Evolutionary conservation across 148 eudicot genomes (phyloP), one percentile per base, ranked within the genome.

Genomic region (Rhododendron simsii): DNA sequence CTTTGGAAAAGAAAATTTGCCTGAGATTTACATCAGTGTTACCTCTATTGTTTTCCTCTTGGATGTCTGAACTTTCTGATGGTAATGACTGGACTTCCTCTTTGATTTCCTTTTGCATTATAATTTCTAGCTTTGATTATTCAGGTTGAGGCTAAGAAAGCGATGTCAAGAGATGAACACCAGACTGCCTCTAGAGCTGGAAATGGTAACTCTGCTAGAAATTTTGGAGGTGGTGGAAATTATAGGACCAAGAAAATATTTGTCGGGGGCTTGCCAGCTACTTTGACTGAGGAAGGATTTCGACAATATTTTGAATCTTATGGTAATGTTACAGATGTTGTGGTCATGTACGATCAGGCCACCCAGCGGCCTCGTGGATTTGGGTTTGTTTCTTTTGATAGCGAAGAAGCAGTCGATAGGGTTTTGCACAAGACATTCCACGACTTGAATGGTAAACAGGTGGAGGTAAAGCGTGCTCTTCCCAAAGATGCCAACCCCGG

Each of bases 121-220:
- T 84, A 67, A 85, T 21, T 55, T 20, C 33, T 77, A 55, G 35
- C 14, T 48, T 90, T 91, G 88, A 23, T 78, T 86, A 28, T 90
- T 50, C 86, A 96, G 99, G 97, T 96, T 84, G 99, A 96, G 91
- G 99, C 98, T 59, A 96, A 96, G 94, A 93, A 94, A 86, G 98
- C 99, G 59, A 87, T 95, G 86, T 96, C 99, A 71, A 92, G 98
- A 88, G 99, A 96, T 86, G 99, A 96, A 82, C 99, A 96, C 48
- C 97, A 96, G 89, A 94, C 87, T 76, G 83, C 91, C 23, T 74
- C 91, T 12, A 92, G 91, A 90, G 85, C 86, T 83, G 95, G 93
- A 84, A 95, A 88, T 86, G 80, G 90, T 44, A 83, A 82, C 77
- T 90, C 91, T 87, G 86, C 88, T 84, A 90, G 98, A 82, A 92